phyloP scores from a whole-genome alignment of 495 filamentous ascomycete species.

The Neurospora tetraspora region DNA sequence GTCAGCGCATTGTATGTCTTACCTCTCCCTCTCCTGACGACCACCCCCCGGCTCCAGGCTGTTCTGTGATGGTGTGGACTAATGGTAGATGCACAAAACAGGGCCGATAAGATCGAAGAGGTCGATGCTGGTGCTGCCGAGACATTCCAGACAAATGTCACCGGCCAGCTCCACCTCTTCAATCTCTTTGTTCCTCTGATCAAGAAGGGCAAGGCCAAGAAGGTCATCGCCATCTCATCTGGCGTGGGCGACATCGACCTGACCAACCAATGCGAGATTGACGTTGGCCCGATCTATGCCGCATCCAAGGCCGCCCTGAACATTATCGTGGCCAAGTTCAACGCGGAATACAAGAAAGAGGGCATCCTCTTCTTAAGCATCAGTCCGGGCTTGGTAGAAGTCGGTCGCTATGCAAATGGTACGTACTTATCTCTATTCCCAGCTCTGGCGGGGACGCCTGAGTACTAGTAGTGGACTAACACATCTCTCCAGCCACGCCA shows the following conservation, averaged over 20 bases:
- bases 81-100: slow-evolving; percentile 1
- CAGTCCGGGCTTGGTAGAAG: slow-evolving; percentile 39
- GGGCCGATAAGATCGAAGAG: slow-evolving; percentile 18
- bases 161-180: slow-evolving; percentile 42
- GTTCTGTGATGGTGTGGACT: too few species aligned
- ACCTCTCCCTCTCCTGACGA: neutral
- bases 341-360: slow-evolving; percentile 39
- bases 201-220: slow-evolving; percentile 38
- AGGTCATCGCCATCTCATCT: slow-evolving; percentile 42
- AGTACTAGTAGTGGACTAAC: neutral
- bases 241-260: slow-evolving; percentile 35
- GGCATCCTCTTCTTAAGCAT: slow-evolving; percentile 43
- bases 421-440: neutral
- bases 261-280: slow-evolving; percentile 15
- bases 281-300: slow-evolving; percentile 17
- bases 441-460: neutral
- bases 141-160: slow-evolving; percentile 35
- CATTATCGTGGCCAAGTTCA: slow-evolving; percentile 36
- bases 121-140: slow-evolving; percentile 16
- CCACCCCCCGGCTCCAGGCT: neutral
- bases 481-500: slow-evolving; percentile 21
- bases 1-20: slow-evolving; percentile 17
- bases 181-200: slow-evolving; percentile 45
- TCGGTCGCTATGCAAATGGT: slow-evolving; percentile 20
- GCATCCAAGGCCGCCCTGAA: slow-evolving; percentile 37